Conservation (phyloP, 164 flowering plant genomes). For the Aristolochia californica region DNA sequence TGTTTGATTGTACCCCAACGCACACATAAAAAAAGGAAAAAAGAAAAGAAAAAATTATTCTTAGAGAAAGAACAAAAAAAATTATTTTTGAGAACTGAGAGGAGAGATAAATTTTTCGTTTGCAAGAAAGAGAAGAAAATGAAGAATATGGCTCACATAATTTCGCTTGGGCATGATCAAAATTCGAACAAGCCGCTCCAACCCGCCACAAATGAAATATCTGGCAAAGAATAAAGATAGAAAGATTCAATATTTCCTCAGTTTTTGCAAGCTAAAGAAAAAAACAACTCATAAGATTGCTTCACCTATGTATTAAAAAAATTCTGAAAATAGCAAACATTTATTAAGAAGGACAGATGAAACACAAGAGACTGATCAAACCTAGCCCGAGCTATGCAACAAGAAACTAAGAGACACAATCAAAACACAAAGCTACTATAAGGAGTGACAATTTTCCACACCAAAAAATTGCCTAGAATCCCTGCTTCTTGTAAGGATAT, state of each 20-base stretch:
- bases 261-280: not conserved
- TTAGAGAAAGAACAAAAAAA: not conserved
- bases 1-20: no score
- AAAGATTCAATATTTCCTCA: not conserved
- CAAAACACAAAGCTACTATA: not conserved
- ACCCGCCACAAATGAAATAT: constrained; percentile 75
- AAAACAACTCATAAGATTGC: not conserved
- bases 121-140: constrained; percentile 1
- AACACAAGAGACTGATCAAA: not conserved
- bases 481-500: no score
- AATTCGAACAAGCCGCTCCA: constrained; percentile 73
- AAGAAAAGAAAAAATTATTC: not conserved
- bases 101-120: not conserved
- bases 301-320: not conserved
- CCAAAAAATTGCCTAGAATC: not conserved
- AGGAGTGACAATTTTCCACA: not conserved
- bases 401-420: not conserved
- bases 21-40: no score
- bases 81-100: no score
- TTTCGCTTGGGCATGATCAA: constrained; percentile 67
- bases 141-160: constrained; percentile 36
- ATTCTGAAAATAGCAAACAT: not conserved
- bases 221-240: constrained; percentile 16
- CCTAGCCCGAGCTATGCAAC: not conserved
- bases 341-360: not conserved